These are phyloP conservation scores for Oxytropis ochrocephala DNA, from an alignment of 306 rosid species.

Conservation along the genomic window DNA sequence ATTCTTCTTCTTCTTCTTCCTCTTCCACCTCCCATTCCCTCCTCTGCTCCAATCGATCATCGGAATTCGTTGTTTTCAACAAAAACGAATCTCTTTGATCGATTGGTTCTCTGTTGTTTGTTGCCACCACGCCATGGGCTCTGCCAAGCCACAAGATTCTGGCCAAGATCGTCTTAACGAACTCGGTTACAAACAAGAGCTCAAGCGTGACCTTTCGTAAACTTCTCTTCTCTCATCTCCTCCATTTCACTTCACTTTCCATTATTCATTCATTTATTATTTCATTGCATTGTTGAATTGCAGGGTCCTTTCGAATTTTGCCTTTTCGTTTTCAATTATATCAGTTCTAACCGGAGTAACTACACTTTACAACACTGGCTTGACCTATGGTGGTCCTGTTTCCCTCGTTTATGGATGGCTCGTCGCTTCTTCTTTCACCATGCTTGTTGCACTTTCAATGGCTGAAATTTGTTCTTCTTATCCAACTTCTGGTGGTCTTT, in stretches of 20 bases:
- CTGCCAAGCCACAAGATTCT: conserved; percentile 44
- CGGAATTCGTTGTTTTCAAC: too few relatives aligned
- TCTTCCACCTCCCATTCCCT: too few relatives aligned
- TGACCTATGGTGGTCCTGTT: conserved; percentile 77
- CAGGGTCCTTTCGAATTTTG: conserved; percentile 86
- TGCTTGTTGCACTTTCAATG: conserved; percentile 85
- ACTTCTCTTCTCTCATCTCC: background rate
- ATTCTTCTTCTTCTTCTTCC: too few relatives aligned
- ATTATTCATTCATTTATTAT: background rate
- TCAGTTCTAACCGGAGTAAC: conserved; percentile 89
- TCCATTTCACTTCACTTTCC: background rate
- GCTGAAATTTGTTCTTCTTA: conserved; percentile 94
- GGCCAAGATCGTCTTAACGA: conserved; percentile 85
- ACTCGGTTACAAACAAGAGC: conserved; percentile 97
- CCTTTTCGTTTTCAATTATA: conserved; percentile 87
- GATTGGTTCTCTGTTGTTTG: too few relatives aligned
- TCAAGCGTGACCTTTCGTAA: conserved; percentile 98
- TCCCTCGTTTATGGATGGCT: conserved; percentile 86
- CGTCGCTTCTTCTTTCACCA: conserved; percentile 65
- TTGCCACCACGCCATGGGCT: background rate
- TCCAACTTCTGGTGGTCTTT: conserved; percentile 96
- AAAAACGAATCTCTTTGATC: too few relatives aligned
- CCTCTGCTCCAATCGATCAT: too few relatives aligned
- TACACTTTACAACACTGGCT: conserved; percentile 85
- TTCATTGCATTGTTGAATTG: background rate